Evolutionary conservation across 1,284 basidiomycete genomes (phyloP), one percentile per base, ranked within the genome.

Genomic region (Bjerkandera adusta): DNA sequence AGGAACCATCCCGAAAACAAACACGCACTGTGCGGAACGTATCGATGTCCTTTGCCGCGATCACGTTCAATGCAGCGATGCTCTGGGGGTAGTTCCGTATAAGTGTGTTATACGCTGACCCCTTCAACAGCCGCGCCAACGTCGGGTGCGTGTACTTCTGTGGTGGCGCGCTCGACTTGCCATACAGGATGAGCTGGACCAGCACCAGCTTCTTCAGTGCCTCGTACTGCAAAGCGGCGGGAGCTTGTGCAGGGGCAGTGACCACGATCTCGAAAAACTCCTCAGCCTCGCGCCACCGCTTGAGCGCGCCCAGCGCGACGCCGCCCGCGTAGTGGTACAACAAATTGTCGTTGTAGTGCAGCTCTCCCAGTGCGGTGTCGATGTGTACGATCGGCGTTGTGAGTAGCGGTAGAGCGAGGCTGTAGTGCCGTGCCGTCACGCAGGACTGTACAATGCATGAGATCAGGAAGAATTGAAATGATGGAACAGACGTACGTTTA

Each of bases 201-300:
- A 93, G 70, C 6, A 79, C 66, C 32, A 90, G 68, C 66, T 92
- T 92, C 72, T 94, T 94, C 60, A 86, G 71, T 0, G 91, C 91
- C 57, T 93, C 91, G 55, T 92, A 64, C 61, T 95, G 92, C 5
- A 94, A 72, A 3, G 84, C 81, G 1, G 81, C 76, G 0, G 82
- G 77, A 1, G 71, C 72, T 1, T 75, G 70, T 0, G 82, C 81
- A 0, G 92, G 92, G 35, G 83, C 79, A 27, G 80, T 81, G 26
- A 87, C 79, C 51, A 82, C 85, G 26, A 85, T 83, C 64, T 92
- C 89, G 44, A 91, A 84, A 53, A 78, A 83, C 45, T 88, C 84
- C 46, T 81, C 78, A 0, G 89, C 86, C 12, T 80, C 73, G 2
- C 68, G 57, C 78, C 82, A 89, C 13, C 70, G 69, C 53, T 79